Percentiles rank a stretch among this genome's conserved stretches.
Evolutionary conservation across 2,329 filamentous ascomycete species (phyloP).

Genomic region (Neocucurbitaria cava): DNA sequence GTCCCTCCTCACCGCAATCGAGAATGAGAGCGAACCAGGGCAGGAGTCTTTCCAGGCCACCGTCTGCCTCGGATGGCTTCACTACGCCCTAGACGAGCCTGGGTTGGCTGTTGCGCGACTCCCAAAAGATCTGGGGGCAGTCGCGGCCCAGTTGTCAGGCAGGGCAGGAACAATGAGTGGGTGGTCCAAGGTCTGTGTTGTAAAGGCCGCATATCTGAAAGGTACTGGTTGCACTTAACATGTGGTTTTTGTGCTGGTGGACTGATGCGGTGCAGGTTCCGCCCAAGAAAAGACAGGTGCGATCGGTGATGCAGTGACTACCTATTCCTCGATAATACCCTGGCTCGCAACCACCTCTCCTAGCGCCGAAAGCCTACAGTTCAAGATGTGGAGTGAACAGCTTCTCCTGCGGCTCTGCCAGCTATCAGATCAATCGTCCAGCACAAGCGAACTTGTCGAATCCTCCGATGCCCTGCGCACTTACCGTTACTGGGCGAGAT

Average conservation of each 20-base stretch:
- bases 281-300: constrained; percentile 54
- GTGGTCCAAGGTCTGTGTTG: constrained; percentile 83
- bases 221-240: constrained; percentile 58
- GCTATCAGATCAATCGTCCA: constrained; percentile 67
- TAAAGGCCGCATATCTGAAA: constrained; percentile 80
- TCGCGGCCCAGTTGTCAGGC: constrained; percentile 28
- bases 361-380: constrained; percentile 59
- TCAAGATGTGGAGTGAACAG: constrained; percentile 79
- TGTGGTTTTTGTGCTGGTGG: neutral
- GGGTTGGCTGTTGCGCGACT: constrained; percentile 66
- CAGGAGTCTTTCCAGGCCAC: constrained; percentile 76
- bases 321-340: constrained; percentile 71
- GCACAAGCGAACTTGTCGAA: constrained; percentile 35
- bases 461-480: constrained; percentile 51
- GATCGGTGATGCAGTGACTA: constrained; percentile 66
- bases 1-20: constrained; percentile 48
- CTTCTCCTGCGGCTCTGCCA: constrained; percentile 78
- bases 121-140: constrained; percentile 64
- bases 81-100: constrained; percentile 78
- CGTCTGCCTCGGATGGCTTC: constrained; percentile 83
- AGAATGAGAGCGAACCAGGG: constrained; percentile 50
- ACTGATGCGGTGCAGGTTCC: constrained; percentile 47
- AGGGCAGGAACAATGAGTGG: constrained; percentile 59
- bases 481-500: constrained; percentile 70
- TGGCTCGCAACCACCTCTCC: constrained; percentile 65